Conservation (phyloP, 2,329 filamentous ascomycete genomes). For the Gnomoniopsis sp. region DNA sequence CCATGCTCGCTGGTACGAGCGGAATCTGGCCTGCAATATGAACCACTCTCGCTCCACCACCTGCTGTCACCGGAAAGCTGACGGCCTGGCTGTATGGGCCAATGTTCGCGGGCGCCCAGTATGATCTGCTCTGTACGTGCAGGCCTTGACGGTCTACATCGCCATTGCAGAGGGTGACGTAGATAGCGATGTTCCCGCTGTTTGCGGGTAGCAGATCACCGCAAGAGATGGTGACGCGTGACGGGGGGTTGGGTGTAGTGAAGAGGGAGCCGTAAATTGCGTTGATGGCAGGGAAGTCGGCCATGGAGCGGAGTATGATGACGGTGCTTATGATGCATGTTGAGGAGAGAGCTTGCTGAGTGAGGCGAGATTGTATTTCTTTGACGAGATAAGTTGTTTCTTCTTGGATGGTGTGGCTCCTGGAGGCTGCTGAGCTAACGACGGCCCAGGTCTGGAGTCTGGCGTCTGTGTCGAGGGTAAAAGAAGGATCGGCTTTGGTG, state of each 20-base stretch:
- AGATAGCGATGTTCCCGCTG: slow-evolving; percentile 58
- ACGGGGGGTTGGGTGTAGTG: slow-evolving; percentile 73
- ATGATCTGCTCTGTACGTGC: slow-evolving; percentile 89
- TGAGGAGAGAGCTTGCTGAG: slow-evolving; percentile 30
- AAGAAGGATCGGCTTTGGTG: neutral
- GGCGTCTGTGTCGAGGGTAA: slow-evolving; percentile 21
- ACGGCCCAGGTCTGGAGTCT: slow-evolving; percentile 13
- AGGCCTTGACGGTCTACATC: slow-evolving; percentile 54
- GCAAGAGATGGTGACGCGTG: slow-evolving; percentile 78
- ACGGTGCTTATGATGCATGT: slow-evolving; percentile 51
- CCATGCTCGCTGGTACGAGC: slow-evolving; percentile 77
- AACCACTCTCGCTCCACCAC: slow-evolving; percentile 36
- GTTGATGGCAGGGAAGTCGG: slow-evolving; percentile 75
- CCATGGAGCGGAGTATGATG: slow-evolving; percentile 75
- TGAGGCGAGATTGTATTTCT: slow-evolving; percentile 40
- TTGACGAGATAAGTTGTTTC: slow-evolving; percentile 47
- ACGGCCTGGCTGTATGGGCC: slow-evolving; percentile 94
- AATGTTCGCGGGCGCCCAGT: slow-evolving; percentile 98
- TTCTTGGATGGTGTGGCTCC: slow-evolving; percentile 35
- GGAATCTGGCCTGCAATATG: slow-evolving; percentile 90
- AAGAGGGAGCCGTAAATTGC: slow-evolving; percentile 73
- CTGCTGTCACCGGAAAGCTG: slow-evolving; percentile 36
- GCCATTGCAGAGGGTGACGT: slow-evolving; percentile 39
- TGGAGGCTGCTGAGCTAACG: neutral
- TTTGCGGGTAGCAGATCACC: slow-evolving; percentile 59